These are phyloP conservation scores for Trypanosoma cruzi DNA, from an alignment of 208 protist genomes.

Conservation along the genomic window DNA sequence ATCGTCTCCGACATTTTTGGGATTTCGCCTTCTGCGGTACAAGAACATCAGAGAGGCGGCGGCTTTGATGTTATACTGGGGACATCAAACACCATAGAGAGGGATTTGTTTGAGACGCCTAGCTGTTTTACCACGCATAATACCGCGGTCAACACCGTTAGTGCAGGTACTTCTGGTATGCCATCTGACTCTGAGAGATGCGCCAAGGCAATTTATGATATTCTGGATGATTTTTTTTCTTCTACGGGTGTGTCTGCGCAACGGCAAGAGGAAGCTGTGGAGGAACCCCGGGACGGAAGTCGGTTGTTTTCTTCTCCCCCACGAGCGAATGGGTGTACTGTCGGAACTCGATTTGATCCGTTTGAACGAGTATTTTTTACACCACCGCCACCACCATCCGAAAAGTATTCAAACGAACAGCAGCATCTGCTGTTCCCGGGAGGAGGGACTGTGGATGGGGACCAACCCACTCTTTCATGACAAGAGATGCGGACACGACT, in stretches of 20 bases:
- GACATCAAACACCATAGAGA: not conserved
- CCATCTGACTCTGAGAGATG: not conserved
- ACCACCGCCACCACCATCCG: not conserved
- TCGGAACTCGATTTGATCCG: constrained; percentile 13
- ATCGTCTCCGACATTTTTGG: not conserved
- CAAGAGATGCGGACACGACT: not conserved
- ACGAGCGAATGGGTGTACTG: constrained; percentile 3
- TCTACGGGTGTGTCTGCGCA: not conserved
- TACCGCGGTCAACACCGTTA: not conserved
- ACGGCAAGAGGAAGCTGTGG: not conserved
- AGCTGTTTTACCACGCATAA: not conserved
- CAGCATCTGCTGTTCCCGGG: not conserved
- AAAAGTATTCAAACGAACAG: not conserved
- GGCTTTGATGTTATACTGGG: constrained; percentile 10
- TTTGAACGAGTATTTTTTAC: constrained; percentile 2
- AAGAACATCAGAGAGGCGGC: not conserved
- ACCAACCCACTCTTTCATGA: not conserved
- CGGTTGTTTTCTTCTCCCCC: not conserved
- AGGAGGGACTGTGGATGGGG: not conserved
- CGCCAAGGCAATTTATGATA: not conserved
- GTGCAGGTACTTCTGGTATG: not conserved
- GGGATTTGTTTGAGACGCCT: not conserved
- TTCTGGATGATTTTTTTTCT: constrained; percentile 7
- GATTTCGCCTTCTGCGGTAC: not conserved
- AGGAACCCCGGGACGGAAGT: not conserved